Conservation (phyloP, 257 asterid species). For the Jacaranda copaia region DNA sequence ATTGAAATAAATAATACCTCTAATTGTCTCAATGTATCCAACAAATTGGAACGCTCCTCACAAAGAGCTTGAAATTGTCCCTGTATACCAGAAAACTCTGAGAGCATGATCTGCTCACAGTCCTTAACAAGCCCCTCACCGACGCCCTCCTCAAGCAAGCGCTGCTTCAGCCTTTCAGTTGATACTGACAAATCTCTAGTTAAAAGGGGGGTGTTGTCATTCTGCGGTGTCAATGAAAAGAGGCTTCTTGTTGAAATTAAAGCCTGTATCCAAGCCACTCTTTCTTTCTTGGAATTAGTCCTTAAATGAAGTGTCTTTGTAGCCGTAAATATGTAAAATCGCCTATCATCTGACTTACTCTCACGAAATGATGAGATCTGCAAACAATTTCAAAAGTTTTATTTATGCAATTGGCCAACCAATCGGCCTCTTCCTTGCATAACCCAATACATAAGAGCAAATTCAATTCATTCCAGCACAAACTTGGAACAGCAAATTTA, state of each 20-base stretch:
- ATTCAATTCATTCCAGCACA: constrained; percentile 8
- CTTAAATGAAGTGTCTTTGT: constrained; percentile 93
- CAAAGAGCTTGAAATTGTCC: constrained; percentile 81
- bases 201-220: constrained; percentile 59
- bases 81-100: constrained; percentile 78
- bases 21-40: constrained; percentile 80
- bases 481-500: background rate
- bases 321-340: constrained; percentile 90
- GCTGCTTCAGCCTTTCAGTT: constrained; percentile 78
- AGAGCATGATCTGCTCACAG: constrained; percentile 92
- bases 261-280: constrained; percentile 89
- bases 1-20: constrained; percentile 51
- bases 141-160: constrained; percentile 81
- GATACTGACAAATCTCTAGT: constrained; percentile 74
- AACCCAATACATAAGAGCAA: background rate
- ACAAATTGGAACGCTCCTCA: constrained; percentile 77
- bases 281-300: constrained; percentile 75
- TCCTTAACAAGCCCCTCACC: constrained; percentile 76
- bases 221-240: constrained; percentile 62
- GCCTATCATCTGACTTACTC: constrained; percentile 85
- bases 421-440: too few species aligned
- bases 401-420: background rate
- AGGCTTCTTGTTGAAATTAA: constrained; percentile 72
- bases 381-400: constrained; percentile 33
- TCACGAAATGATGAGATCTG: constrained; percentile 95